Conservation (phyloP, 2,329 filamentous ascomycete genomes). For the Lizonia empirigonia region DNA sequence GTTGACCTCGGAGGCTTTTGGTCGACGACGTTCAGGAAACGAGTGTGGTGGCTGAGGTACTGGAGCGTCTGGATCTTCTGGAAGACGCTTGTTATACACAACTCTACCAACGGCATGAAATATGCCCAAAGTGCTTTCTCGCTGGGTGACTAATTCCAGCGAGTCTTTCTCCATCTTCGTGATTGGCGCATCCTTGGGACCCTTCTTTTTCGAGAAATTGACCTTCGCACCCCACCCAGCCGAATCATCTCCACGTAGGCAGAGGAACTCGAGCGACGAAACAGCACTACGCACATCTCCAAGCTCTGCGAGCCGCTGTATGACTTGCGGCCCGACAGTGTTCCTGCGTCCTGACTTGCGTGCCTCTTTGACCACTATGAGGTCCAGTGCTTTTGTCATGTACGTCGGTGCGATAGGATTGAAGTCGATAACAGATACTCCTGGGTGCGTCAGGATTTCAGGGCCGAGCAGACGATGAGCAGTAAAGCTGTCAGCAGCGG, state of each 20-base stretch:
- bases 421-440: constrained; percentile 83
- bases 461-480: constrained; percentile 87
- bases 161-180: constrained; percentile 81
- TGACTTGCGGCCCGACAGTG: constrained; percentile 77
- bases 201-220: constrained; percentile 63
- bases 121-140: constrained; percentile 88
- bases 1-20: constrained; percentile 53
- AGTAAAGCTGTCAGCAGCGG: constrained; percentile 88
- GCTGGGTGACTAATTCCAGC: constrained; percentile 78
- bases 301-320: constrained; percentile 80
- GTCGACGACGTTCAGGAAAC: constrained; percentile 52
- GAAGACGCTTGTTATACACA: constrained; percentile 88
- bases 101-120: constrained; percentile 97
- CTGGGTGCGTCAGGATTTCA: constrained; percentile 81
- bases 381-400: constrained; percentile 80
- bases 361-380: constrained; percentile 84
- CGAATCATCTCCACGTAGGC: constrained; percentile 76
- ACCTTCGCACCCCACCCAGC: constrained; percentile 84
- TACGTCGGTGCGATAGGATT: constrained; percentile 89
- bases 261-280: constrained; percentile 90
- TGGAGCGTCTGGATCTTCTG: constrained; percentile 42
- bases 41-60: constrained; percentile 54
- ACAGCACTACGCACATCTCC: constrained; percentile 94
- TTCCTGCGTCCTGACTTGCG: constrained; percentile 74
- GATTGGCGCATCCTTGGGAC: constrained; percentile 63